Evolutionary conservation across 148 eudicot species (phyloP), one percentile per base, ranked within the genome.

Genomic region (Nyssa sinensis): DNA sequence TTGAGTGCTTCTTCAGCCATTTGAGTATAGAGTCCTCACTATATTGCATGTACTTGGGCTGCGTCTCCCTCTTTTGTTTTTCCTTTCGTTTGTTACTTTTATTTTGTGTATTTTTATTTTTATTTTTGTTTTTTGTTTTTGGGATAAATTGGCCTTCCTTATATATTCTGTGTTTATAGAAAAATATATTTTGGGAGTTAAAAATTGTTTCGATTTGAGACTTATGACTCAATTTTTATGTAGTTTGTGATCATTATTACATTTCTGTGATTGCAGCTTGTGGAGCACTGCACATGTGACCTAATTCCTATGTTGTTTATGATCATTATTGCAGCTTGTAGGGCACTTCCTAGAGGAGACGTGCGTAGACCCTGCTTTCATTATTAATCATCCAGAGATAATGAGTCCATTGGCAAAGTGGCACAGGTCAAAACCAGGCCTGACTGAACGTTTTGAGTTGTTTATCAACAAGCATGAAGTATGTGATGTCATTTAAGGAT

Each of bases 401-500:
- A 93, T 93, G 98, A 90, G 96, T 74, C 98, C 98, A 24, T 78
- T 94, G 76, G 98, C 98, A n/a, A 94, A 94, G 82, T 94, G 97
- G 97, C 98, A 94, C 80, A 85, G 98, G 81, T 89, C 97, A n/a
- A 87, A 77, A 71, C 93, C 96, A 39, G 92, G 96, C 64, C 77
- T 92, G 70, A 94, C 98, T 30, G 98, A 94, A 73, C 89, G 98
- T 29, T 94, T 94, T 64, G 97, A 94, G 72, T 76, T 92, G 79
- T 92, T 94, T 80, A 60, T 94, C 81, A 92, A 92, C 93, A 94
- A 92, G 84, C 97, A 86, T 66, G 98, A 94, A 74, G 98, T 92
- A 82, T 74, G 79, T 77, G 58, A 65, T 72, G 3, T 35, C 23
- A 39, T 39, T 58, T 64, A 41, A 58, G 24, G 51, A 25, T 62